These are phyloP conservation scores for Ormosia emarginata DNA, from an alignment of 306 rosid genomes.

Conservation along the genomic window DNA sequence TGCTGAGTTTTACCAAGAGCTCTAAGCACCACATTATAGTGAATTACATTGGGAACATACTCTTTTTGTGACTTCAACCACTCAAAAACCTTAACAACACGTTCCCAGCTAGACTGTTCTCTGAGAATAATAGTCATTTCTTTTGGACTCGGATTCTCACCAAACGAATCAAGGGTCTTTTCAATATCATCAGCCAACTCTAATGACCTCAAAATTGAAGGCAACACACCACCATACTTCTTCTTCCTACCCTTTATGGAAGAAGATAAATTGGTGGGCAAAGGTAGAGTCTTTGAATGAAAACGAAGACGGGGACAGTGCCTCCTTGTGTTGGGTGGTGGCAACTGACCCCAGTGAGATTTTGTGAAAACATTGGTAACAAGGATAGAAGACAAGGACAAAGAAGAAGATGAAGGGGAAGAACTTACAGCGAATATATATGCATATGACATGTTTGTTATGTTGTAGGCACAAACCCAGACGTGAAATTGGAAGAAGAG, in stretches of 20 bases:
- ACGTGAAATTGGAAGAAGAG: no score
- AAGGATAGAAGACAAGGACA: not conserved
- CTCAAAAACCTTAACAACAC: slow-evolving; percentile 50
- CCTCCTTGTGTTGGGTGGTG: not conserved
- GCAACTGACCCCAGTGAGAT: not conserved
- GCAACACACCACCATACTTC: slow-evolving; percentile 51
- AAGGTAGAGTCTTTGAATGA: slow-evolving; percentile 38
- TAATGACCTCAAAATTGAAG: slow-evolving; percentile 51
- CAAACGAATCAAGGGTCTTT: slow-evolving; percentile 42
- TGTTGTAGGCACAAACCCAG: not conserved
- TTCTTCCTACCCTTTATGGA: slow-evolving; percentile 37
- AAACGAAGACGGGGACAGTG: slow-evolving; percentile 27
- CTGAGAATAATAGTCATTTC: slow-evolving; percentile 70
- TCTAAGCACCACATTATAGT: slow-evolving; percentile 82
- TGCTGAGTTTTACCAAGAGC: slow-evolving; percentile 67
- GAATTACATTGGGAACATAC: slow-evolving; percentile 76
- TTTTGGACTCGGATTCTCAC: slow-evolving; percentile 41
- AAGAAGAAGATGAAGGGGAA: slow-evolving; percentile 4
- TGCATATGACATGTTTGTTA: slow-evolving; percentile 24
- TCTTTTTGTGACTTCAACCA: slow-evolving; percentile 65
- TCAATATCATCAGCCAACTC: slow-evolving; percentile 36
- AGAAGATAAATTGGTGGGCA: slow-evolving; percentile 27
- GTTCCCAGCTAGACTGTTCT: slow-evolving; percentile 62
- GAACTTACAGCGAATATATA: slow-evolving; percentile 6
- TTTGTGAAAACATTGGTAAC: slow-evolving; percentile 1